These are phyloP conservation scores for Apiospora saccharicola DNA, from an alignment of 2,329 filamentous ascomycete species.

Conservation along the genomic window DNA sequence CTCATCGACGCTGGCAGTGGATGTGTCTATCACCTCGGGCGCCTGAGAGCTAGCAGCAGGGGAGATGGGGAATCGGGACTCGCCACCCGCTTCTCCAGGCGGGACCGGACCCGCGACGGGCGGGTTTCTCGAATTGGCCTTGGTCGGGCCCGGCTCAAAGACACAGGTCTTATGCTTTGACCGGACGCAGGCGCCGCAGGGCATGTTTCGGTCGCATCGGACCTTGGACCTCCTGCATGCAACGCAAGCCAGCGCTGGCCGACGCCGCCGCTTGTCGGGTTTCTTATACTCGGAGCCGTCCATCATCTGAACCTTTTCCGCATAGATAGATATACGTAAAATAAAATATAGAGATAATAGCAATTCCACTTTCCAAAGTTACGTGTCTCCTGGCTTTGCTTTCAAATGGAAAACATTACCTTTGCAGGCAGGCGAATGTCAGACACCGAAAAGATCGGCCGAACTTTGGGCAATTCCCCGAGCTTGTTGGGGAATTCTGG, in stretches of 20 bases:
- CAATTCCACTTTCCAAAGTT: not conserved
- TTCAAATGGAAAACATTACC: not conserved
- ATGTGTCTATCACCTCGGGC: constrained; percentile 24
- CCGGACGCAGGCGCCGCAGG: constrained; percentile 67
- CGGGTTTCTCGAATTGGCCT: not conserved
- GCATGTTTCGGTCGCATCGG: constrained; percentile 64
- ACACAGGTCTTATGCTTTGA: constrained; percentile 62
- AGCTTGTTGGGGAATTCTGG: not conserved
- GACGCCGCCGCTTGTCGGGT: constrained; percentile 27
- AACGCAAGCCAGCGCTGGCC: constrained; percentile 58
- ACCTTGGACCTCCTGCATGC: constrained; percentile 68
- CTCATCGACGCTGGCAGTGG: constrained; percentile 22
- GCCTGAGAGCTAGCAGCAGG: not conserved
- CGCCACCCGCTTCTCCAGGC: not conserved
- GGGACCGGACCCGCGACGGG: not conserved
- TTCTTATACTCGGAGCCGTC: constrained; percentile 1
- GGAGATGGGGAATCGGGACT: not conserved
- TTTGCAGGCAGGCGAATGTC: not conserved
- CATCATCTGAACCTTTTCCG: not conserved
- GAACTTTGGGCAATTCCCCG: not conserved
- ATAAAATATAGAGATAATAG: not conserved
- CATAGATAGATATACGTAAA: not conserved
- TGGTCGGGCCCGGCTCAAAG: constrained; percentile 41
- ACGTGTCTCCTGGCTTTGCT: not conserved
- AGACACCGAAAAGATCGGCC: constrained; percentile 1